A percentile compares a stretch with the other conserved stretches of the same genome.
phyloP scores from a whole-genome alignment of 163 green algal species.

The Volvox carteri region DNA sequence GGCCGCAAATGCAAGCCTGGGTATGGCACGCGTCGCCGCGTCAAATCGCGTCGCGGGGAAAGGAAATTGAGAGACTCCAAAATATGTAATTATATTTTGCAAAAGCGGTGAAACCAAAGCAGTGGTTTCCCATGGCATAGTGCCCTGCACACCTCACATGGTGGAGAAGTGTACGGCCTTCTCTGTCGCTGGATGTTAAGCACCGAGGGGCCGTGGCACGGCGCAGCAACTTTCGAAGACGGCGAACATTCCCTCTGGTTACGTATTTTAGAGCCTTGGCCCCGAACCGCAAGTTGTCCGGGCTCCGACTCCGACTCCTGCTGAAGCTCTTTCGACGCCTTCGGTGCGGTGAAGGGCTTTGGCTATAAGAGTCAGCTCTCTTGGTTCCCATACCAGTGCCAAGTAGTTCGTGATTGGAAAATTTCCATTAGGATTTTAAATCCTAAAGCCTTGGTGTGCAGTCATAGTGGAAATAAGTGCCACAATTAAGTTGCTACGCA shows the following conservation, averaged over 20 bases:
- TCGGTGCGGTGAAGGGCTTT: not conserved
- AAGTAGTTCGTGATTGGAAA: no score
- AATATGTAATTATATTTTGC: no score
- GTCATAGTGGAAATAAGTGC: no score
- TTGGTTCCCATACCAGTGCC: no score
- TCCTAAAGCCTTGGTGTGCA: no score
- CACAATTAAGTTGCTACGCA: no score
- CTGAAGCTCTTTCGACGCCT: not conserved
- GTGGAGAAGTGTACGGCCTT: constrained; percentile 33
- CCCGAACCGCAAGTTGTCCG: not conserved
- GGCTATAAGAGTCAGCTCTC: not conserved
- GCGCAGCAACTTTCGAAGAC: constrained; percentile 12
- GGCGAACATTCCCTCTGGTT: not conserved
- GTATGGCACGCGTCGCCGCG: not conserved
- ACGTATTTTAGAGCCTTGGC: constrained; percentile 12
- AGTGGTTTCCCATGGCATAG: no score
- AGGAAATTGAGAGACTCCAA: no score
- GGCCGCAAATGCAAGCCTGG: constrained; percentile 74
- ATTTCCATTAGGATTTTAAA: no score
- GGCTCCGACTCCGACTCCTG: not conserved
- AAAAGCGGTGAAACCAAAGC: no score
- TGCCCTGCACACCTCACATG: constrained; percentile 33
- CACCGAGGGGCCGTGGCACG: not conserved
- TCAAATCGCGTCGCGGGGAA: no score
- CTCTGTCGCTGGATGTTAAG: not conserved